Percentiles rank a stretch among this genome's conserved stretches.
Conservation (phyloP, 208 protist species). For the Trypanosoma caninum region DNA sequence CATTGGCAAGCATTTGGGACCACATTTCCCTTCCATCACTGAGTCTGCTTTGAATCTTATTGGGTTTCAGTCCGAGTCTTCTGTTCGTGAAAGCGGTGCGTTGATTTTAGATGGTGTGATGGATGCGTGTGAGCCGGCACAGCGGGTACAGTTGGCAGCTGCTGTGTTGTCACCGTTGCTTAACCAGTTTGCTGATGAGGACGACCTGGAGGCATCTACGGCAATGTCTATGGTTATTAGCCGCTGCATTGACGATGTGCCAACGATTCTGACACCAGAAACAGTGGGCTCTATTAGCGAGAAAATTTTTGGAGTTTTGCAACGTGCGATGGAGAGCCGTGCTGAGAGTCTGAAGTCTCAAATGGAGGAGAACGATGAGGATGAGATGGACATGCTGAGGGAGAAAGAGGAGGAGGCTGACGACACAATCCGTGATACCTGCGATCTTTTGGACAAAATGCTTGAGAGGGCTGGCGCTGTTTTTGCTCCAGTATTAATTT, state of each 20-base stretch:
- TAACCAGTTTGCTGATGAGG: conserved; percentile 59
- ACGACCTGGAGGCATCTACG: conserved; percentile 55
- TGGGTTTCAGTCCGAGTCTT: conserved; percentile 49
- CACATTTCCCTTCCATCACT: conserved; percentile 67
- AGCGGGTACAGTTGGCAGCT: conserved; percentile 47
- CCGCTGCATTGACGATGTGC: conserved; percentile 54
- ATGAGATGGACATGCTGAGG: conserved; percentile 76
- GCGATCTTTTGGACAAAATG: conserved; percentile 67
- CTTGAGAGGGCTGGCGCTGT: conserved; percentile 52
- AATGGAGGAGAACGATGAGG: conserved; percentile 74
- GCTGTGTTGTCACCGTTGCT: conserved; percentile 47
- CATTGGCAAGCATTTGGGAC: conserved; percentile 41
- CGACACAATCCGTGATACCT: conserved; percentile 47
- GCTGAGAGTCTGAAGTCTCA: conserved; percentile 46
- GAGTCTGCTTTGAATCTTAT: conserved; percentile 59
- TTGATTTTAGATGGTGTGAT: conserved; percentile 72
- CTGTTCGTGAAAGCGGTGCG: conserved; percentile 67
- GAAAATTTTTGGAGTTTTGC: conserved; percentile 63
- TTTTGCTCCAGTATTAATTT: conserved; percentile 66
- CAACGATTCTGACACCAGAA: conserved; percentile 47
- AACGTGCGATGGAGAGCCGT: conserved; percentile 49
- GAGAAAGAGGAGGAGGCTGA: conserved; percentile 72
- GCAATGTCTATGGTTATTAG: conserved; percentile 59
- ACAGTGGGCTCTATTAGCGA: conserved; percentile 54
- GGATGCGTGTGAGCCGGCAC: conserved; percentile 39